These are phyloP conservation scores for Sparassis latifolia DNA, from an alignment of 1,284 basidiomycete species.

Conservation along the genomic window DNA sequence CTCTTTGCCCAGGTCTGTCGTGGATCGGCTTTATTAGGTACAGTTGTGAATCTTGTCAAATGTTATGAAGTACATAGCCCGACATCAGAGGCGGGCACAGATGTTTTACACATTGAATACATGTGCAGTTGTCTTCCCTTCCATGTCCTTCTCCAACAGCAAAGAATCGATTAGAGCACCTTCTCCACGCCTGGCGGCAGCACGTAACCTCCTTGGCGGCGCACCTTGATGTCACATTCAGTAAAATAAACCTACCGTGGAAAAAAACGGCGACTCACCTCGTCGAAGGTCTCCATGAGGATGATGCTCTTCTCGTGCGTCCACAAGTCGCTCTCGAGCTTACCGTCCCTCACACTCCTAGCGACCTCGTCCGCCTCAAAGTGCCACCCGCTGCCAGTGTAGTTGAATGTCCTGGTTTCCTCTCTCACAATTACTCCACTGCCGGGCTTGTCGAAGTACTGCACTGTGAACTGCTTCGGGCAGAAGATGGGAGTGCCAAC, in stretches of 20 bases:
- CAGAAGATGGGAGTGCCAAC: conserved; percentile 59
- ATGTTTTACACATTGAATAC: not conserved
- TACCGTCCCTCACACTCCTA: conserved; percentile 69
- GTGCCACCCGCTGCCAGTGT: conserved; percentile 62
- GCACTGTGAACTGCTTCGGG: conserved; percentile 56
- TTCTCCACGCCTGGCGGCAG: conserved; percentile 43
- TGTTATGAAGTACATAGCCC: not conserved
- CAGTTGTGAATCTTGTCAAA: not conserved
- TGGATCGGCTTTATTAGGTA: not conserved
- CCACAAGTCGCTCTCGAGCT: conserved; percentile 71
- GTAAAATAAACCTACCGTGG: not conserved
- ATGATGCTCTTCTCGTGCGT: conserved; percentile 70
- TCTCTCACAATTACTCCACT: conserved; percentile 44
- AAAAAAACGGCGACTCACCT: conserved; percentile 38
- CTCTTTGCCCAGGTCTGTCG: not conserved
- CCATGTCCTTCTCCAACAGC: not conserved
- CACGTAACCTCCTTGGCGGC: conserved; percentile 42
- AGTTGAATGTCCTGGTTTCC: conserved; percentile 47
- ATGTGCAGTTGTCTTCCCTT: not conserved
- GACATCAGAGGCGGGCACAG: not conserved
- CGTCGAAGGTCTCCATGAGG: conserved; percentile 78
- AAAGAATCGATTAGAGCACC: conserved; percentile 8
- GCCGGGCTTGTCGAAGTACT: conserved; percentile 51
- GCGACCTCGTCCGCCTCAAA: conserved; percentile 85
- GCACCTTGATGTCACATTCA: conserved; percentile 29